Evolutionary conservation across 345 rosid genomes (phyloP).

Genomic region (Cardiospermum halicacabum): DNA sequence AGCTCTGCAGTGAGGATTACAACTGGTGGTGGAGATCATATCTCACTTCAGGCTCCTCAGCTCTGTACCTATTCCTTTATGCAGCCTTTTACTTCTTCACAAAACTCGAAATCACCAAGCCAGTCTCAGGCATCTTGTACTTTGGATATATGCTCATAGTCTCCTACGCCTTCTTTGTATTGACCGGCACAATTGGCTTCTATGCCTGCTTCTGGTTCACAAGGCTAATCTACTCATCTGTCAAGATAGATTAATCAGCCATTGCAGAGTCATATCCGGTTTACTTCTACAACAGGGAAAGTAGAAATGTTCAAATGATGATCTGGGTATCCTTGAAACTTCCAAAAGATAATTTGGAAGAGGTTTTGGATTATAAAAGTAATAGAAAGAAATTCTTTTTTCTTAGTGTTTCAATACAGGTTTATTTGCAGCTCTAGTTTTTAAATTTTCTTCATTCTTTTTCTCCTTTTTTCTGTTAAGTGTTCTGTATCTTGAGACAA

Average conservation of each 20-base stretch:
- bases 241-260: constrained; percentile 54
- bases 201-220: constrained; percentile 93
- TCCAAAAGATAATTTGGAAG: constrained; percentile 5
- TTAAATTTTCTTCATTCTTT: not conserved
- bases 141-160: constrained; percentile 85
- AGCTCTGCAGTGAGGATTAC: constrained; percentile 91
- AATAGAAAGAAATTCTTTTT: constrained; percentile 22
- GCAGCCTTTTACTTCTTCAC: constrained; percentile 88
- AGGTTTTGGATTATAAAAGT: constrained; percentile 21
- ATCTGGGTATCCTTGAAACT: not conserved
- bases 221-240: constrained; percentile 81
- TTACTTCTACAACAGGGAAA: not conserved
- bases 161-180: constrained; percentile 73
- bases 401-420: constrained; percentile 17
- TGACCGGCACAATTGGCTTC: constrained; percentile 80
- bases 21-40: constrained; percentile 99
- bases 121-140: constrained; percentile 68
- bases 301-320: constrained; percentile 5
- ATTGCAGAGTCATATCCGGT: not conserved
- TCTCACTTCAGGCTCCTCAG: constrained; percentile 84
- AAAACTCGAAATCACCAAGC: constrained; percentile 84
- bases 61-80: constrained; percentile 80
- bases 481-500: constrained; percentile 11
- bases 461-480: not conserved
- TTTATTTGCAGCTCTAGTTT: constrained; percentile 14